Evolutionary conservation across 192 early-diverging fungal genomes (phyloP).

Genomic region (Gigaspora rosea): DNA sequence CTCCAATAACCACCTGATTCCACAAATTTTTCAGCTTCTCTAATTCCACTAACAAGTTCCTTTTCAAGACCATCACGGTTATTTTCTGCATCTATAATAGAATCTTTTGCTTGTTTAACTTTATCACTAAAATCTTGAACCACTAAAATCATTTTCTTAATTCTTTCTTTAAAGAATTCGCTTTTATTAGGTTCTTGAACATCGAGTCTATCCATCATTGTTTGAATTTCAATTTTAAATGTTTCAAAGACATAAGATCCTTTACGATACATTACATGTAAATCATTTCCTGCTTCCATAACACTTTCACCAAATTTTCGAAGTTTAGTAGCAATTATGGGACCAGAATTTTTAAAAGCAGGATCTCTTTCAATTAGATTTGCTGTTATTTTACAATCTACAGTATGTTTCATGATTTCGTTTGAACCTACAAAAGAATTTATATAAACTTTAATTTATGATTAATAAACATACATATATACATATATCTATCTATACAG

Average conservation of each 20-base stretch:
- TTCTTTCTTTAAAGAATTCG: conserved; percentile 5
- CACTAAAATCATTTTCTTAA: background rate
- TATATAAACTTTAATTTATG: too few relatives aligned
- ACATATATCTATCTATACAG: too few relatives aligned
- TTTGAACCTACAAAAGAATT: background rate
- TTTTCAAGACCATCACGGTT: conserved; percentile 9
- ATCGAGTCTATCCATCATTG: conserved; percentile 6
- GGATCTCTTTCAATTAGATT: conserved; percentile 18
- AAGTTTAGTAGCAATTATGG: background rate
- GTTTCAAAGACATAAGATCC: conserved; percentile 16
- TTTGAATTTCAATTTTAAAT: conserved; percentile 17
- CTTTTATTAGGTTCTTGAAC: background rate
- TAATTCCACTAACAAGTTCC: conserved; percentile 2
- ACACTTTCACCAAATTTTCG: conserved; percentile 7
- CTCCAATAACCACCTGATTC: too few relatives aligned
- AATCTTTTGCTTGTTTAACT: background rate
- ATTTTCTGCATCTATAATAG: conserved; percentile 6
- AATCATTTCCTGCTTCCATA: background rate
- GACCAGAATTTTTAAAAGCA: background rate
- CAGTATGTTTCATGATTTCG: conserved; percentile 11
- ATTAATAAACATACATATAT: too few relatives aligned
- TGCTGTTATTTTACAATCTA: background rate
- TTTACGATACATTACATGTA: conserved; percentile 23
- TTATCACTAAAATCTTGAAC: conserved; percentile 19
- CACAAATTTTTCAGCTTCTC: conserved; percentile 16